Conservation (phyloP, 345 rosid genomes). For the Iberis pinnata region DNA sequence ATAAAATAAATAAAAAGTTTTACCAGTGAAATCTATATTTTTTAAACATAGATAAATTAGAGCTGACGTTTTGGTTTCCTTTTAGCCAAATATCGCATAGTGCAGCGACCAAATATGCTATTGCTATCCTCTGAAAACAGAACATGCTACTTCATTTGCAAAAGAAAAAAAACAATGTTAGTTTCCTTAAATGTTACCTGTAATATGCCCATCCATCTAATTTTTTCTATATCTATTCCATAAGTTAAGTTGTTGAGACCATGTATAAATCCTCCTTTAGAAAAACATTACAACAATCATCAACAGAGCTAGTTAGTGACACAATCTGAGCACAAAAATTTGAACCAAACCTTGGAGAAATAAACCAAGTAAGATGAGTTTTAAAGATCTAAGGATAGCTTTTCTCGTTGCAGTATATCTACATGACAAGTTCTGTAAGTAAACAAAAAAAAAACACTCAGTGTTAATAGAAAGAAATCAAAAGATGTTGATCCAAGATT, state of each 20-base stretch:
- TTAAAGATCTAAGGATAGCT: conserved; percentile 48
- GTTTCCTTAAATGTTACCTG: conserved; percentile 57
- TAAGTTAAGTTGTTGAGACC: conserved; percentile 50
- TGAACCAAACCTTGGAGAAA: conserved; percentile 64
- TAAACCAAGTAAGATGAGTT: conserved; percentile 56
- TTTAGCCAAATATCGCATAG: conserved; percentile 85
- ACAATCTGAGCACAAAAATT: no score
- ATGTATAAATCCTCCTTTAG: conserved; percentile 90
- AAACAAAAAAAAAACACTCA: background rate
- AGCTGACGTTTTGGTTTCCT: conserved; percentile 36
- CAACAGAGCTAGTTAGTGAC: no score
- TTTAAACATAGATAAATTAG: conserved; percentile 38
- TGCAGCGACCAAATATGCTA: conserved; percentile 61
- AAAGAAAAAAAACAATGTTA: no score
- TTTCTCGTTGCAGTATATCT: conserved; percentile 57
- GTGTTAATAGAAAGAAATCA: no score
- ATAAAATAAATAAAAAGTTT: background rate
- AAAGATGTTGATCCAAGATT: background rate
- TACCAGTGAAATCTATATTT: conserved; percentile 63
- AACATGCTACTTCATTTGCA: no score
- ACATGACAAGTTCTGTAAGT: conserved; percentile 44
- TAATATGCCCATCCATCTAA: conserved; percentile 73
- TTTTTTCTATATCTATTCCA: conserved; percentile 51
- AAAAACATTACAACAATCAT: background rate
- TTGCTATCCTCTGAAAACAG: conserved; percentile 65